Conservation (phyloP, 305 asterid species). For the Fraxinus xanthoxyloides region DNA sequence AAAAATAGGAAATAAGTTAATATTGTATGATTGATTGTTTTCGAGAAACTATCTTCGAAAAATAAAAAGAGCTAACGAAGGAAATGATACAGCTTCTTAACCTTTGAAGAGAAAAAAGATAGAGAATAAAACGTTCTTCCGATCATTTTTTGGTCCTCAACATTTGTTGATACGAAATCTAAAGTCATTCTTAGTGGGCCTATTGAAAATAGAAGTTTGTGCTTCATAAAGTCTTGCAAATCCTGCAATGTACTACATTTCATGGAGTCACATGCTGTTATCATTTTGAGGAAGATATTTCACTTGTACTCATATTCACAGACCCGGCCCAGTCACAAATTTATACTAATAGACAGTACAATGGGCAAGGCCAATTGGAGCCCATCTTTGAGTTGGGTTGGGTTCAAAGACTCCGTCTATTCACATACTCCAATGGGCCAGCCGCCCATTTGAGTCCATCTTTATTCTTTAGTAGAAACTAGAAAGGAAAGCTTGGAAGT, state of each 20-base stretch:
- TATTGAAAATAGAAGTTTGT: too few relatives aligned
- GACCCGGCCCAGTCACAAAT: background rate
- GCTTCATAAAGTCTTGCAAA: background rate
- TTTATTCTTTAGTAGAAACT: too few relatives aligned
- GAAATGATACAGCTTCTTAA: too few relatives aligned
- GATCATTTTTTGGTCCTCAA: too few relatives aligned
- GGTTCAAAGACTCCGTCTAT: background rate
- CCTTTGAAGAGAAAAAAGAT: too few relatives aligned
- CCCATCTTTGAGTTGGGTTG: background rate
- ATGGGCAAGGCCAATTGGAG: background rate
- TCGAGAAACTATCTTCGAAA: background rate
- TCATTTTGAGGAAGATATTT: background rate
- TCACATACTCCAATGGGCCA: background rate
- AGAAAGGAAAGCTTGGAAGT: background rate
- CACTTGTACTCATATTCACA: background rate
- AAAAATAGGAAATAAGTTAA: background rate
- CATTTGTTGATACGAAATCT: too few relatives aligned
- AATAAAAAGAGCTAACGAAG: too few relatives aligned
- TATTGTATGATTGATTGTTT: too few relatives aligned
- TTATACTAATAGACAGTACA: background rate
- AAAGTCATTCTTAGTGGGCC: too few relatives aligned
- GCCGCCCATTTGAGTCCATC: background rate
- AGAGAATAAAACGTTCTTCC: too few relatives aligned
- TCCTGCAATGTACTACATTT: too few relatives aligned
- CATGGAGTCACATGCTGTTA: background rate